Evolutionary conservation across 805 yeast species (phyloP).

Genomic region (Metschnikowia kofuensis): DNA sequence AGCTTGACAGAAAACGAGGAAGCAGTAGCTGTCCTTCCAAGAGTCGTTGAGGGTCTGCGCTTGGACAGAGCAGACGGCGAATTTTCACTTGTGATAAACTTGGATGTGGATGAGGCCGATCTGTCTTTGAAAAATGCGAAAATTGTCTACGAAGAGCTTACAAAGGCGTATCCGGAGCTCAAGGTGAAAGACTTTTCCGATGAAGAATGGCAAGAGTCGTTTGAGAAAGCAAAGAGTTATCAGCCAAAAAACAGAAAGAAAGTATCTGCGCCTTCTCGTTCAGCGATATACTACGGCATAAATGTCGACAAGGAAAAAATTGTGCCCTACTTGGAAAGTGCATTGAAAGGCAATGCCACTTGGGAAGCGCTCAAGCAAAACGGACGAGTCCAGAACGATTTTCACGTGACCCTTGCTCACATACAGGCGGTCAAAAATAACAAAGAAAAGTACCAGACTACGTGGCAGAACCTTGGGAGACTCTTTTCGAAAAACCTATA

Average conservation of each 20-base stretch:
- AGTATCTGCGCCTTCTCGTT: slow-evolving; percentile 13
- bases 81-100: slow-evolving; percentile 64
- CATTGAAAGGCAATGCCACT: slow-evolving; percentile 9
- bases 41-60: slow-evolving; percentile 8
- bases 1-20: slow-evolving; percentile 7
- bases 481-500: slow-evolving; percentile 10
- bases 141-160: slow-evolving; percentile 30
- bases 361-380: slow-evolving; percentile 26
- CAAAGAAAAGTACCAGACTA: slow-evolving; percentile 6
- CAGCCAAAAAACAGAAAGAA: slow-evolving; percentile 49
- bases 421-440: slow-evolving; percentile 8
- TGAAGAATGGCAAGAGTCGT: slow-evolving; percentile 43
- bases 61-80: slow-evolving; percentile 42
- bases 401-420: slow-evolving; percentile 72
- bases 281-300: slow-evolving; percentile 15
- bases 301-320: background rate
- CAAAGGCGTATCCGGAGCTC: slow-evolving; percentile 8
- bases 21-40: slow-evolving; percentile 1
- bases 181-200: slow-evolving; percentile 22
- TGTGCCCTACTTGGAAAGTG: slow-evolving; percentile 13
- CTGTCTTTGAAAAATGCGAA: slow-evolving; percentile 42
- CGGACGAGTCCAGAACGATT: slow-evolving; percentile 46
- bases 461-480: slow-evolving; percentile 13
- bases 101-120: slow-evolving; percentile 32
- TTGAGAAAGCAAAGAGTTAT: slow-evolving; percentile 50